These are phyloP conservation scores for Annona squamosa DNA, from an alignment of 164 flowering plant species.

Conservation along the genomic window DNA sequence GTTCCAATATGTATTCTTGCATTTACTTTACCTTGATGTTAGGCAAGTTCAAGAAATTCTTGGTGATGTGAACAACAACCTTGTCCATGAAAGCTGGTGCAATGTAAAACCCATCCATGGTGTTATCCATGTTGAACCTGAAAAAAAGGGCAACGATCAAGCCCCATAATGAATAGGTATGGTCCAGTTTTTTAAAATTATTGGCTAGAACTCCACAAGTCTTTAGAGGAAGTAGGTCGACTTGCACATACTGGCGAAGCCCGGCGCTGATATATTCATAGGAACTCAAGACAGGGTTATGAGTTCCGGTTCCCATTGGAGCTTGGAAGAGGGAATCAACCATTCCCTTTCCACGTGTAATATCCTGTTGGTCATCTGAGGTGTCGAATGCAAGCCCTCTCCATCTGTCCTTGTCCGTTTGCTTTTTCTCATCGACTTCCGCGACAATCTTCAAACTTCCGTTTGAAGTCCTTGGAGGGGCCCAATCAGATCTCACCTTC, in stretches of 20 bases:
- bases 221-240: too few species aligned
- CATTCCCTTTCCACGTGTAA: slow-evolving; percentile 53
- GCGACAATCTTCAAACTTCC: slow-evolving; percentile 29
- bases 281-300: slow-evolving; percentile 44
- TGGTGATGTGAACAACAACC: slow-evolving; percentile 52
- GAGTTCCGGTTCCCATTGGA: slow-evolving; percentile 43
- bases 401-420: slow-evolving; percentile 46
- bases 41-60: slow-evolving; percentile 54
- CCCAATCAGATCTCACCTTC: slow-evolving; percentile 29
- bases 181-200: too few species aligned
- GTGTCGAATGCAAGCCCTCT: slow-evolving; percentile 37
- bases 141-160: background rate
- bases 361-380: slow-evolving; percentile 63
- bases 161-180: too few species aligned
- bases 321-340: slow-evolving; percentile 59
- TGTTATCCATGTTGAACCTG: slow-evolving; percentile 47
- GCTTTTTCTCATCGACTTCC: slow-evolving; percentile 31
- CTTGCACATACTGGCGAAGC: slow-evolving; percentile 33
- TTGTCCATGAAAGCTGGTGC: slow-evolving; percentile 70
- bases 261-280: slow-evolving; percentile 49
- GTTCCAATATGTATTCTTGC: background rate
- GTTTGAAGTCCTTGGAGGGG: slow-evolving; percentile 9
- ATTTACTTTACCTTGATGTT: slow-evolving; percentile 39
- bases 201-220: too few species aligned
- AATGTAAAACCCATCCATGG: slow-evolving; percentile 45